Percentiles rank a stretch among this genome's conserved stretches.
Conservation (phyloP, 1,284 basidiomycete species). For the Moesziomyces aphidis region DNA sequence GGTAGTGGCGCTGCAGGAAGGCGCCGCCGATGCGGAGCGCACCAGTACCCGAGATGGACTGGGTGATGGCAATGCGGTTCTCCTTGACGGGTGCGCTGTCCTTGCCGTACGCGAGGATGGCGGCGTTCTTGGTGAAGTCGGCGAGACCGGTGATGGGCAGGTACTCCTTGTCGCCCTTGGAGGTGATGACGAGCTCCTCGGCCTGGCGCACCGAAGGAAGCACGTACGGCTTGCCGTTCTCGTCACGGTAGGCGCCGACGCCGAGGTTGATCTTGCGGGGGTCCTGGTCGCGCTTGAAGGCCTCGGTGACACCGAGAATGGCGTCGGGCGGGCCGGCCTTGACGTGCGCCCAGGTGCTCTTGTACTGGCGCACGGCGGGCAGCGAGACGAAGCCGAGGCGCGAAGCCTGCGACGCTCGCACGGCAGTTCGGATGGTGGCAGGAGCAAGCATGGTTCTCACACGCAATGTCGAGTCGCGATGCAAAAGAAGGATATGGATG, state of each 20-base stretch:
- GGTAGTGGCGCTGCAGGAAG: slow-evolving; percentile 88
- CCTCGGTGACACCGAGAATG: slow-evolving; percentile 94
- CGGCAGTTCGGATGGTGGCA: slow-evolving; percentile 41
- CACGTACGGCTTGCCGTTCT: slow-evolving; percentile 93
- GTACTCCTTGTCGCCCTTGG: slow-evolving; percentile 94
- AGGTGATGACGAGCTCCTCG: slow-evolving; percentile 78
- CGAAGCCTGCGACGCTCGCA: slow-evolving; percentile 32
- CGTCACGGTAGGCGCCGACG: slow-evolving; percentile 85
- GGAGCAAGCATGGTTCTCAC: slow-evolving; percentile 36
- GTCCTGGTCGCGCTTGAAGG: slow-evolving; percentile 86
- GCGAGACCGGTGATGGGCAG: slow-evolving; percentile 92
- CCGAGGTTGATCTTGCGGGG: slow-evolving; percentile 96
- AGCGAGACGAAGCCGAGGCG: slow-evolving; percentile 32
- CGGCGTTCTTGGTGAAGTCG: slow-evolving; percentile 88
- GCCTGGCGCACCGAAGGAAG: slow-evolving; percentile 91
- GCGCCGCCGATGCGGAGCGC: slow-evolving; percentile 95
- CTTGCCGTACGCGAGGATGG: slow-evolving; percentile 90
- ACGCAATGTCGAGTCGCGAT: not conserved
- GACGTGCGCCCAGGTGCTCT: slow-evolving; percentile 85
- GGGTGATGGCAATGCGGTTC: slow-evolving; percentile 82
- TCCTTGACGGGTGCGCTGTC: slow-evolving; percentile 76
- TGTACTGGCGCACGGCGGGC: slow-evolving; percentile 57
- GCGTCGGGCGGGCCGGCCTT: slow-evolving; percentile 90
- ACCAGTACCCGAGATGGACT: slow-evolving; percentile 98
- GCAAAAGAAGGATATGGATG: not conserved